A percentile compares a stretch with the other conserved stretches of the same genome.
phyloP scores from a whole-genome alignment of 139 green algal species.

The Zygnema cylindricum region DNA sequence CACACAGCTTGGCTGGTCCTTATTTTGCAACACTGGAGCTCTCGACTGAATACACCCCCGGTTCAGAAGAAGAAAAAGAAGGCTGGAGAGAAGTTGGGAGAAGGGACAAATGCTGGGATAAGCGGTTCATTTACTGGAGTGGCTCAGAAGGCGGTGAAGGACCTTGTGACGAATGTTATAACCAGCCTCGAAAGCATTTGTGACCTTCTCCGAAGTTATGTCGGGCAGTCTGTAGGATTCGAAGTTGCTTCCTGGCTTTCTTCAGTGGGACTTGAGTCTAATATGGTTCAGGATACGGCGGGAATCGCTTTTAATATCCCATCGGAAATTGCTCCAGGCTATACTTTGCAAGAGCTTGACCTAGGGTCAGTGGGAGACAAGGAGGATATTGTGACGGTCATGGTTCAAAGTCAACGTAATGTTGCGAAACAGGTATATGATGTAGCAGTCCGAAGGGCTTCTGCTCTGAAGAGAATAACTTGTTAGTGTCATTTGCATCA shows the following conservation, averaged over 20 bases:
- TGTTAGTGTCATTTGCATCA: too few species aligned
- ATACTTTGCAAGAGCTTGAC: background rate
- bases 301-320: background rate
- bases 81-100: background rate
- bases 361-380: background rate
- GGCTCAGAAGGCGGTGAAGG: background rate
- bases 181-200: background rate
- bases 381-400: background rate
- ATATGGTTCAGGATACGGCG: background rate
- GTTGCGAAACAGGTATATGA: background rate
- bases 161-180: background rate
- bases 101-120: too few species aligned
- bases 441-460: background rate
- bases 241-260: background rate
- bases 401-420: background rate
- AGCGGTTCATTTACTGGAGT: background rate
- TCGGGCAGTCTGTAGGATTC: background rate
- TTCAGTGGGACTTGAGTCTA: background rate
- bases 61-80: background rate
- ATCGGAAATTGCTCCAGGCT: background rate
- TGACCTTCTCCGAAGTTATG: background rate
- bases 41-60: background rate
- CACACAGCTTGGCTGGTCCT: background rate
- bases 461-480: background rate
- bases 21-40: background rate